phyloP scores from a whole-genome alignment of 768 basidiomycete species.

The Clavulina sp. region DNA sequence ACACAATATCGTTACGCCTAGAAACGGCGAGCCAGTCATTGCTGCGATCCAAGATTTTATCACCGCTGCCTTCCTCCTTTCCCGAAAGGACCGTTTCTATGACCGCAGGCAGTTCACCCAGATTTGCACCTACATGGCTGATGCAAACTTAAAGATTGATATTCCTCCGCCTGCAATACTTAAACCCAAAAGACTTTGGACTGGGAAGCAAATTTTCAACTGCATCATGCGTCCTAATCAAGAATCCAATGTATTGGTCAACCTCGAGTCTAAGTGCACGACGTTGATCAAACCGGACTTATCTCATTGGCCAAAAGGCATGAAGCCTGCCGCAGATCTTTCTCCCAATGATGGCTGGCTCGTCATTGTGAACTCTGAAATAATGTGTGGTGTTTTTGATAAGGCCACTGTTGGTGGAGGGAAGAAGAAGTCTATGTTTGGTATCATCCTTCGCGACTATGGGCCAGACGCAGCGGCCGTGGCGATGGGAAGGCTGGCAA shows the following conservation, averaged over 20 bases:
- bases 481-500: constrained; percentile 93
- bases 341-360: constrained; percentile 97
- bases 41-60: constrained; percentile 99
- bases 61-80: constrained; percentile 91
- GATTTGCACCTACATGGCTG: constrained; percentile 85
- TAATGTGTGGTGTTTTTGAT: constrained; percentile 99
- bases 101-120: constrained; percentile 91
- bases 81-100: constrained; percentile 81
- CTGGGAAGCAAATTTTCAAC: constrained; percentile 97
- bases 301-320: constrained; percentile 38
- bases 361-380: constrained; percentile 91
- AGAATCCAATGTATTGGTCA: constrained; percentile 64
- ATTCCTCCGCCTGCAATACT: constrained; percentile 87
- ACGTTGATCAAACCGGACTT: constrained; percentile 63
- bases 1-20: constrained; percentile 90
- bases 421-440: constrained; percentile 98
- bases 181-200: constrained; percentile 90
- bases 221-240: constrained; percentile 91
- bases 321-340: constrained; percentile 54
- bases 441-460: constrained; percentile 93
- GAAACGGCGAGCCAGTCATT: constrained; percentile 97
- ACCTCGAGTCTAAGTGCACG: constrained; percentile 91
- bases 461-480: constrained; percentile 85
- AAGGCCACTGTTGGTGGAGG: constrained; percentile 95
- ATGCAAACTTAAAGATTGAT: constrained; percentile 83